phyloP scores from a whole-genome alignment of 1,284 basidiomycete genomes.

The Entoloma clypeatum region DNA sequence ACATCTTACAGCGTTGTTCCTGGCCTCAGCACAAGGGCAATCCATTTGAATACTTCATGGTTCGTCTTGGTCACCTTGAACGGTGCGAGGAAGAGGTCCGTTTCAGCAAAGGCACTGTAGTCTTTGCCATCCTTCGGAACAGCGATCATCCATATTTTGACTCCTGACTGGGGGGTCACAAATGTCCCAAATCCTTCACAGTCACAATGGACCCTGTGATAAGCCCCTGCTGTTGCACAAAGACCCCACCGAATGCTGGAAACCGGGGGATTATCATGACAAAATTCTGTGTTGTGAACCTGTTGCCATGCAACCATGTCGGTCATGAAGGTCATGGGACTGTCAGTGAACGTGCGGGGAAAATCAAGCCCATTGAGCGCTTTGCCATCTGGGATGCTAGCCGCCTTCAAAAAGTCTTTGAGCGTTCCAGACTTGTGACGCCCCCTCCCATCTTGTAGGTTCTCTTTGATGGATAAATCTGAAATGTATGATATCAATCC shows the following conservation, averaged over 20 bases:
- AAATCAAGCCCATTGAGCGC: conserved; percentile 16
- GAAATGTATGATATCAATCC: too few relatives aligned
- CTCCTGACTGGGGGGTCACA: conserved; percentile 4
- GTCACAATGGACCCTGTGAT: conserved; percentile 12
- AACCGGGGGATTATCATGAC: conserved; percentile 2
- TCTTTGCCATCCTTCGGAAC: background rate
- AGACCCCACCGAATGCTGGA: conserved; percentile 12
- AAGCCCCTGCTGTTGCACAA: conserved; percentile 4
- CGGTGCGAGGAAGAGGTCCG: background rate
- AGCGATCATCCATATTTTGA: conserved; percentile 12
- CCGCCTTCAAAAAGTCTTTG: too few relatives aligned
- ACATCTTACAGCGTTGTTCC: conserved; percentile 1
- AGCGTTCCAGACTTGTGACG: too few relatives aligned
- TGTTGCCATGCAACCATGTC: background rate
- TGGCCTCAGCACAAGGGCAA: background rate
- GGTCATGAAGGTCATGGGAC: background rate
- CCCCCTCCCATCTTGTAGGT: too few relatives aligned
- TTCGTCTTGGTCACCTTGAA: background rate
- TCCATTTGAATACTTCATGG: background rate
- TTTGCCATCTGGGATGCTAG: too few relatives aligned
- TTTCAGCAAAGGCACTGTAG: background rate
- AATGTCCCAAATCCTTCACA: conserved; percentile 13
- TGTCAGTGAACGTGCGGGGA: background rate
- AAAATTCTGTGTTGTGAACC: background rate
- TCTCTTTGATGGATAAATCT: too few relatives aligned